phyloP scores from a whole-genome alignment of 352 stramenopile species.

The Phytophthora boehmeriae region DNA sequence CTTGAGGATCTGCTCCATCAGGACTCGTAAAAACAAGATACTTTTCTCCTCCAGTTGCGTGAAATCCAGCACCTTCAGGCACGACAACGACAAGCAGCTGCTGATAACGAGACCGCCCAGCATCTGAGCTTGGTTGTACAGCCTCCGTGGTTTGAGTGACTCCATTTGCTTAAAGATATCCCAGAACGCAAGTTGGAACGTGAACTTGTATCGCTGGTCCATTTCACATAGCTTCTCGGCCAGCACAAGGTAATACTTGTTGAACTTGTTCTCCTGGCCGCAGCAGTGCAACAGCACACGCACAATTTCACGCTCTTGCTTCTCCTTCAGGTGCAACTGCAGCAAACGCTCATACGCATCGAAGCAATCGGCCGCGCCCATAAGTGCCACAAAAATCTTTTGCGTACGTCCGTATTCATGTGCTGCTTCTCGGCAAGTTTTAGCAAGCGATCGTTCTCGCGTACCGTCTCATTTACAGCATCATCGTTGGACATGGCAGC shows the following conservation, averaged over 20 bases:
- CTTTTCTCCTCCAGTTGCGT: conserved; percentile 86
- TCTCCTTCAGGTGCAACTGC: conserved; percentile 89
- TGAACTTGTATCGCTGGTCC: conserved; percentile 95
- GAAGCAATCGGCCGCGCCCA: conserved; percentile 94
- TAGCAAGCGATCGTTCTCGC: conserved; percentile 78
- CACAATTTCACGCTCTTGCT: conserved; percentile 94
- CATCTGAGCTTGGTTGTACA: conserved; percentile 92
- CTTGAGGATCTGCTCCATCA: conserved; percentile 77
- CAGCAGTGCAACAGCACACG: conserved; percentile 95
- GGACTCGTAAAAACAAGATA: conserved; percentile 90
- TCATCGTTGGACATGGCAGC: conserved; percentile 40
- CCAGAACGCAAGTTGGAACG: conserved; percentile 96
- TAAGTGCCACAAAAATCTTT: conserved; percentile 98
- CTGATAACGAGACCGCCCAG: conserved; percentile 76
- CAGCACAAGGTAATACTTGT: conserved; percentile 96
- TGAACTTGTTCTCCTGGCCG: conserved; percentile 89
- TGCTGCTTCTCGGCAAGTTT: conserved; percentile 94
- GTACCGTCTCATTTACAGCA: conserved; percentile 15
- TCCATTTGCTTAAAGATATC: conserved; percentile 95
- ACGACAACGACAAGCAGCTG: conserved; percentile 76
- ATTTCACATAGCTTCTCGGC: conserved; percentile 94
- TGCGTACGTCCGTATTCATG: conserved; percentile 97
- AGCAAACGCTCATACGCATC: conserved; percentile 96
- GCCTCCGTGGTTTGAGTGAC: conserved; percentile 80
- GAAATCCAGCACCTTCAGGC: conserved; percentile 94